Percentiles rank a stretch among this genome's conserved stretches.
Evolutionary conservation across 192 early-diverging fungal genomes (phyloP).

Genomic region (Lobosporangium transversale): DNA sequence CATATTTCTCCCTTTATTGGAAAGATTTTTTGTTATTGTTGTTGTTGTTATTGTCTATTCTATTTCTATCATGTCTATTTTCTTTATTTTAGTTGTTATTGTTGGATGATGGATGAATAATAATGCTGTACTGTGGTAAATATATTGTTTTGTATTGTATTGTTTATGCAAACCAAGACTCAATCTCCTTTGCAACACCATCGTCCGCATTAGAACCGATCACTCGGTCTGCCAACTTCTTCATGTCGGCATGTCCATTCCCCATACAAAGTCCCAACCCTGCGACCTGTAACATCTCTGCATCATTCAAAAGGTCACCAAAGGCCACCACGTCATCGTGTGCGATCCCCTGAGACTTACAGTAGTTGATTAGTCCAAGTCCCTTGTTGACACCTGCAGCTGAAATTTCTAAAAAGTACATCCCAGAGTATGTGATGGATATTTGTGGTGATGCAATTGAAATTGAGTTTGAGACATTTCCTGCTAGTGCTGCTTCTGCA

Average conservation of each 20-base stretch:
- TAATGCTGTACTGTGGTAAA: no score
- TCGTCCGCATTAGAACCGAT: conserved; percentile 53
- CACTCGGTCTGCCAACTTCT: conserved; percentile 42
- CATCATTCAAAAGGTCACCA: conserved; percentile 62
- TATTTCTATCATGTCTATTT: no score
- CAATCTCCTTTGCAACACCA: conserved; percentile 52
- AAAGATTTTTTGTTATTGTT: no score
- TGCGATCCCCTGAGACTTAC: conserved; percentile 20
- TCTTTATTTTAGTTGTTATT: no score
- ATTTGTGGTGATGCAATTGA: not conserved
- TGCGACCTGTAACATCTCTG: conserved; percentile 58
- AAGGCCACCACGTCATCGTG: conserved; percentile 54
- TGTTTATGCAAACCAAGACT: conserved; percentile 24
- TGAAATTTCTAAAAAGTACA: conserved; percentile 59
- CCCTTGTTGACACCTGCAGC: conserved; percentile 59
- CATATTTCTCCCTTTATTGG: no score
- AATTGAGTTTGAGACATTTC: no score
- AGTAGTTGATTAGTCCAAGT: conserved; percentile 45
- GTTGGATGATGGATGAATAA: no score
- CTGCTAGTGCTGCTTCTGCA: no score
- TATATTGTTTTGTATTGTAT: no score
- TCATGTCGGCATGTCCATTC: conserved; percentile 49
- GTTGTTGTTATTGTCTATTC: no score
- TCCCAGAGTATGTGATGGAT: conserved; percentile 27
- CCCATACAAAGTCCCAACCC: conserved; percentile 57